Evolutionary conservation across 805 yeast species (phyloP).

Genomic region (Candida jianshihensis): DNA sequence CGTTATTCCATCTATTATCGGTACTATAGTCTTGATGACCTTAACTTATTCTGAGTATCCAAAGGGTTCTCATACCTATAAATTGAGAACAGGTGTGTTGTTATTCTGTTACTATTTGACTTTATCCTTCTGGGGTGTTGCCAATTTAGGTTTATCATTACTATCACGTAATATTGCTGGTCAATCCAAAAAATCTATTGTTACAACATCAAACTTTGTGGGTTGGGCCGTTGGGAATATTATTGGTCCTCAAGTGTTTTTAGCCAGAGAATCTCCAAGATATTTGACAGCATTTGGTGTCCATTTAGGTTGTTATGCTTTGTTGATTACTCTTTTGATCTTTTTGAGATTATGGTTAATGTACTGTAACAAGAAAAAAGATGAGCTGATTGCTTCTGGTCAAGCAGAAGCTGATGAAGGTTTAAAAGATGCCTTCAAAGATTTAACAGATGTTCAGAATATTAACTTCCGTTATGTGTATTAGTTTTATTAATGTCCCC

Average conservation of each 20-base stretch:
- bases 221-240: conserved; percentile 46
- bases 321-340: conserved; percentile 1
- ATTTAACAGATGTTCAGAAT: conserved; percentile 8
- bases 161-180: conserved; percentile 54
- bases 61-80: conserved; percentile 6
- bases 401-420: conserved; percentile 1
- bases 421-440: conserved; percentile 6
- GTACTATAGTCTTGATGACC: conserved; percentile 35
- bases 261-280: conserved; percentile 37
- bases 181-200: conserved; percentile 27
- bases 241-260: conserved; percentile 53
- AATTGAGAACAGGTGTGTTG: conserved; percentile 32
- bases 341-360: conserved; percentile 3
- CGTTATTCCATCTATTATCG: conserved; percentile 40
- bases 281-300: conserved; percentile 23
- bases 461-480: conserved; percentile 12
- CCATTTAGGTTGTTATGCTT: conserved; percentile 4
- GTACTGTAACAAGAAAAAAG: conserved; percentile 3
- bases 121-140: conserved; percentile 45
- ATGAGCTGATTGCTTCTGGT: not conserved
- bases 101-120: conserved; percentile 38
- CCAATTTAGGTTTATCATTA: conserved; percentile 39
- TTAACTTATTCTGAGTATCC: conserved; percentile 4
- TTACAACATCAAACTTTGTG: conserved; percentile 43
- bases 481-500: no score